phyloP scores from a whole-genome alignment of 177 flowering plant species.

The Tripterygium wilfordii region DNA sequence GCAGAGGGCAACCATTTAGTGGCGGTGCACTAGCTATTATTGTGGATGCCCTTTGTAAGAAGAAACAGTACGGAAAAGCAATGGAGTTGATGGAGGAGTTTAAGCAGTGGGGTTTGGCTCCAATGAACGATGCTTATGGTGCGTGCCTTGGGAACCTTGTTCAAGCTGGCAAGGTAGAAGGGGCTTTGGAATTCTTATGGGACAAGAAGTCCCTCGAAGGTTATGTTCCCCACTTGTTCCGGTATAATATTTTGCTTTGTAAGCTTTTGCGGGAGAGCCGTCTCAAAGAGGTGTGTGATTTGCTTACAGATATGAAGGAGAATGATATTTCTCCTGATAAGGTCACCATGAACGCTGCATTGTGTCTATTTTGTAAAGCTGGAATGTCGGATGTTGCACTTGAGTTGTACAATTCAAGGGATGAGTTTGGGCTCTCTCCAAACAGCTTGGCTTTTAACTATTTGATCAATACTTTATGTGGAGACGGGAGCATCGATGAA shows the following conservation, averaged over 20 bases:
- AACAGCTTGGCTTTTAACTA: conserved; percentile 53
- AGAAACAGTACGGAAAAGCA: conserved; percentile 34
- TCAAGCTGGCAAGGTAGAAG: conserved; percentile 36
- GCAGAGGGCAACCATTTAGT: conserved; percentile 1
- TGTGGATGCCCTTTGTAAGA: conserved; percentile 55
- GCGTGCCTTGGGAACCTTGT: conserved; percentile 52
- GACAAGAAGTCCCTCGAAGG: conserved; percentile 38
- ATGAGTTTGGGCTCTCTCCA: conserved; percentile 48
- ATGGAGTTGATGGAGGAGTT: conserved; percentile 44
- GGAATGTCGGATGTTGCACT: conserved; percentile 76
- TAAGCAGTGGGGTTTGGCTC: conserved; percentile 15
- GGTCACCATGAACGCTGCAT: conserved; percentile 63
- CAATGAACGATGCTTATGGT: conserved; percentile 38
- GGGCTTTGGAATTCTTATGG: conserved; percentile 52
- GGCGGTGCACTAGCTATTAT: conserved; percentile 21
- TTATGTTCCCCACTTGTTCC: conserved; percentile 49
- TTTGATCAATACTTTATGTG: conserved; percentile 57
- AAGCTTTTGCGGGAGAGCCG: conserved; percentile 56
- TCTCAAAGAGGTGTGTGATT: conserved; percentile 56
- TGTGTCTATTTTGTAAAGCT: conserved; percentile 82
- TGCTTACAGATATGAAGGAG: conserved; percentile 71
- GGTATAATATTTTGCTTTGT: conserved; percentile 54
- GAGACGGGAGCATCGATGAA: conserved; percentile 55
- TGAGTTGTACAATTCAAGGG: conserved; percentile 49
- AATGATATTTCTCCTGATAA: conserved; percentile 44